A percentile compares a stretch with the other conserved stretches of the same genome.
Conservation (phyloP, 2,329 filamentous ascomycete species). For the Calonectria pauciramosa region DNA sequence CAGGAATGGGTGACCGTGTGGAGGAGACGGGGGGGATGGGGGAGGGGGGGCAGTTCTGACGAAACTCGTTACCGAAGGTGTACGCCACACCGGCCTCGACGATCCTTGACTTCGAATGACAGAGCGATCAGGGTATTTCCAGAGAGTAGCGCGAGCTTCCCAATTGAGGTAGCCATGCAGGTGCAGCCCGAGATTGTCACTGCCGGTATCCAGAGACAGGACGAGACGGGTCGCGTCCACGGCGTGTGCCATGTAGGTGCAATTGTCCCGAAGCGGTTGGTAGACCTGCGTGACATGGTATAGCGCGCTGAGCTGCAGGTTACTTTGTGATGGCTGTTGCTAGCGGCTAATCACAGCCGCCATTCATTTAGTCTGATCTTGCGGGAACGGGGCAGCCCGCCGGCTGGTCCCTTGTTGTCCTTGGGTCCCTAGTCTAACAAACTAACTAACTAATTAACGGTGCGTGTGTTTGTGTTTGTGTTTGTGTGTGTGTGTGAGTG, state of each 20-base stretch:
- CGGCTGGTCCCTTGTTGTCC: slow-evolving; percentile 4
- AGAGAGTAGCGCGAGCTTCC: slow-evolving; percentile 4
- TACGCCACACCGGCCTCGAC: neutral
- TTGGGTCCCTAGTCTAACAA: neutral
- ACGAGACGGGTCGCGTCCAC: neutral
- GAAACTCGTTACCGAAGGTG: neutral
- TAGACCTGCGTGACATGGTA: slow-evolving; percentile 20
- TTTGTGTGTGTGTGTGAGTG: neutral
- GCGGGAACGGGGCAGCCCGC: slow-evolving; percentile 14
- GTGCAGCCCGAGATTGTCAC: slow-evolving; percentile 12
- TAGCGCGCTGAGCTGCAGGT: slow-evolving; percentile 20
- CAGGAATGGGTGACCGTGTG: neutral
- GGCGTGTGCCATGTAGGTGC: neutral
- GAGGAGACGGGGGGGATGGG: neutral
- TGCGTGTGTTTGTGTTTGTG: neutral
- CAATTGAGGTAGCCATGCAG: slow-evolving; percentile 22
- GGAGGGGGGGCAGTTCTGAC: neutral
- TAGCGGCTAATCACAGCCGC: slow-evolving; percentile 15
- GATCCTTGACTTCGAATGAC: neutral
- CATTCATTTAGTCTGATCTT: slow-evolving; percentile 15
- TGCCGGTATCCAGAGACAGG: neutral
- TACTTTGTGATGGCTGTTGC: slow-evolving; percentile 16
- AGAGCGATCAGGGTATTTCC: neutral
- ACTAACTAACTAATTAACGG: neutral
- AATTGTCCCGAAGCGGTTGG: slow-evolving; percentile 7